phyloP scores from a whole-genome alignment of 257 asterid genomes.

The Nicotiana knightiana region DNA sequence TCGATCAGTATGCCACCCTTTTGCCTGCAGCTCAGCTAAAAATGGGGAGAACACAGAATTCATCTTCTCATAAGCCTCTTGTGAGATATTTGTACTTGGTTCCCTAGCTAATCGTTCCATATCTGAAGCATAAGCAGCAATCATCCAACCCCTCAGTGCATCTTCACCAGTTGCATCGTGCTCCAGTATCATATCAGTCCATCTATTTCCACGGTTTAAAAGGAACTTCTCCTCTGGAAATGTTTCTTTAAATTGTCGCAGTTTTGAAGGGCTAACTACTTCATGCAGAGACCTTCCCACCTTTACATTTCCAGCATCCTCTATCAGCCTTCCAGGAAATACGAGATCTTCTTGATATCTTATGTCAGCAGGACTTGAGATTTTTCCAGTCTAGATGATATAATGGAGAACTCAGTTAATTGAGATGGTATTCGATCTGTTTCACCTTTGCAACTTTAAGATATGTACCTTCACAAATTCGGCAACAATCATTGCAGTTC shows the following conservation, averaged over 20 bases:
- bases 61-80: slow-evolving; percentile 69
- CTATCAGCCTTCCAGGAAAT: slow-evolving; percentile 72
- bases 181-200: slow-evolving; percentile 79
- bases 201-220: slow-evolving; percentile 38
- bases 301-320: slow-evolving; percentile 83
- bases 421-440: neutral
- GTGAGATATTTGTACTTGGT: slow-evolving; percentile 23
- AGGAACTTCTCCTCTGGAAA: slow-evolving; percentile 69
- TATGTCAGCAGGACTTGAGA: slow-evolving; percentile 86
- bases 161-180: slow-evolving; percentile 82
- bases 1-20: slow-evolving; percentile 98
- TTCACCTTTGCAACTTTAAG: slow-evolving; percentile 8
- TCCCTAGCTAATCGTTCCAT: slow-evolving; percentile 27
- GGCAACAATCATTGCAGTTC: slow-evolving; percentile 89
- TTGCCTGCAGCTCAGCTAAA: slow-evolving; percentile 57
- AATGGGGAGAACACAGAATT: slow-evolving; percentile 44
- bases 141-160: slow-evolving; percentile 97
- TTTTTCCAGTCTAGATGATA: slow-evolving; percentile 54
- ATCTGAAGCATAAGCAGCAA: slow-evolving; percentile 83
- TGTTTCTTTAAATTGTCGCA: slow-evolving; percentile 42
- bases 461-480: slow-evolving; percentile 65
- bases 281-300: slow-evolving; percentile 73
- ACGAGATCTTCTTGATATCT: slow-evolving; percentile 80
- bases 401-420: neutral
- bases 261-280: slow-evolving; percentile 68